Evolutionary conservation across 2,329 filamentous ascomycete genomes (phyloP).

Genomic region (Alternaria arborescens): DNA sequence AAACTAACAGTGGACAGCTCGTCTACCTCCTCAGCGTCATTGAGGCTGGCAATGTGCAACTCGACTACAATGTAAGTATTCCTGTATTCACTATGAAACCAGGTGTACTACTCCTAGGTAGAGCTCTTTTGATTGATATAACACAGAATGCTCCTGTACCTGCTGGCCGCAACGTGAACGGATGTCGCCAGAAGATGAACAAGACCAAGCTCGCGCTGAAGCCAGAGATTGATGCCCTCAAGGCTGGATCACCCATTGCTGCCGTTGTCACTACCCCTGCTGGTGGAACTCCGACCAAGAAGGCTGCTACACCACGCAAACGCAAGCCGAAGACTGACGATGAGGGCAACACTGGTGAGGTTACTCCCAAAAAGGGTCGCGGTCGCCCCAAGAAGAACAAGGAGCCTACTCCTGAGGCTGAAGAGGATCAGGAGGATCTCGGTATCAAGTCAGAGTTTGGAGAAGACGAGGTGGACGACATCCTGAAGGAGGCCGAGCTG

Average conservation of each 20-base stretch:
- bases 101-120: no score
- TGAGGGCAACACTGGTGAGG: slow-evolving; percentile 3
- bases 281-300: not conserved
- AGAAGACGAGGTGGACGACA: not conserved
- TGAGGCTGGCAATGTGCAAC: no score
- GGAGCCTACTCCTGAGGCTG: not conserved
- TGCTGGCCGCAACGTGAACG: slow-evolving; percentile 20
- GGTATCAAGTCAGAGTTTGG: slow-evolving; percentile 6
- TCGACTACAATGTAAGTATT: no score
- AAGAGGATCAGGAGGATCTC: not conserved
- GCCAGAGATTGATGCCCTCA: slow-evolving; percentile 21
- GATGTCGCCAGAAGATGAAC: no score
- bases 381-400: slow-evolving; percentile 1
- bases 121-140: no score
- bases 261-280: no score
- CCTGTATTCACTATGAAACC: no score
- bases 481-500: not conserved
- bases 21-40: no score
- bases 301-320: slow-evolving; percentile 25
- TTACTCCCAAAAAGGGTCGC: slow-evolving; percentile 14
- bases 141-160: slow-evolving; percentile 14
- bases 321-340: slow-evolving; percentile 24
- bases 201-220: no score
- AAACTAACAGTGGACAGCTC: no score
- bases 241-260: not conserved